Evolutionary conservation across 768 basidiomycete genomes (phyloP).

Genomic region (Russula sp.): DNA sequence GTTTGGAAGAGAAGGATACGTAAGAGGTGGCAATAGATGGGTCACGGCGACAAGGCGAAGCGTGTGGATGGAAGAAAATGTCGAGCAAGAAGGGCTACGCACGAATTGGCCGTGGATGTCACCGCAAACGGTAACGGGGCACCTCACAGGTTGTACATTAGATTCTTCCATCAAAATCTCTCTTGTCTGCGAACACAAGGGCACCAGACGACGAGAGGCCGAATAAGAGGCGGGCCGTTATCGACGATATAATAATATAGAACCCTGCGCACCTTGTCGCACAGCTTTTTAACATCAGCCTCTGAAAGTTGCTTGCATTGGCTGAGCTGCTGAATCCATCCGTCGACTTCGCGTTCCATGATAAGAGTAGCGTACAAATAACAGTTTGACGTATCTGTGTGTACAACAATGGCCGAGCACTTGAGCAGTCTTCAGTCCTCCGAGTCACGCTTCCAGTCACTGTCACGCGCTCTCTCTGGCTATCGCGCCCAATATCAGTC

Average conservation of each 20-base stretch:
- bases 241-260: constrained; percentile 28
- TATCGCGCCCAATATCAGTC: neutral
- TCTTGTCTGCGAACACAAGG: constrained; percentile 58
- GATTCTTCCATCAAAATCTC: constrained; percentile 99
- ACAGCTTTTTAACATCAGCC: constrained; percentile 92
- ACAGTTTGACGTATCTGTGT: constrained; percentile 18
- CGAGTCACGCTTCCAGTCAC: constrained; percentile 18
- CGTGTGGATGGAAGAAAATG: constrained; percentile 11
- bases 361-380: constrained; percentile 16
- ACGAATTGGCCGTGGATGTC: constrained; percentile 99
- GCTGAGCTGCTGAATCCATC: constrained; percentile 93
- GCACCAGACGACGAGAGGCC: constrained; percentile 6
- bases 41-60: constrained; percentile 10
- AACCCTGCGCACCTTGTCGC: constrained; percentile 82
- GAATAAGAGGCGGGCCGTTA: constrained; percentile 28
- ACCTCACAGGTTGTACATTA: constrained; percentile 96
- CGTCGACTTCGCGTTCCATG: constrained; percentile 78
- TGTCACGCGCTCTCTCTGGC: neutral
- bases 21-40: constrained; percentile 20
- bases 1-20: constrained; percentile 8
- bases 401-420: constrained; percentile 2
- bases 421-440: neutral
- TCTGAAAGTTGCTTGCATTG: constrained; percentile 97
- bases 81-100: constrained; percentile 38
- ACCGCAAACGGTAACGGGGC: constrained; percentile 98